These are phyloP conservation scores for Lactifluus hygrophoroides DNA, from an alignment of 768 basidiomycete genomes.

Conservation along the genomic window DNA sequence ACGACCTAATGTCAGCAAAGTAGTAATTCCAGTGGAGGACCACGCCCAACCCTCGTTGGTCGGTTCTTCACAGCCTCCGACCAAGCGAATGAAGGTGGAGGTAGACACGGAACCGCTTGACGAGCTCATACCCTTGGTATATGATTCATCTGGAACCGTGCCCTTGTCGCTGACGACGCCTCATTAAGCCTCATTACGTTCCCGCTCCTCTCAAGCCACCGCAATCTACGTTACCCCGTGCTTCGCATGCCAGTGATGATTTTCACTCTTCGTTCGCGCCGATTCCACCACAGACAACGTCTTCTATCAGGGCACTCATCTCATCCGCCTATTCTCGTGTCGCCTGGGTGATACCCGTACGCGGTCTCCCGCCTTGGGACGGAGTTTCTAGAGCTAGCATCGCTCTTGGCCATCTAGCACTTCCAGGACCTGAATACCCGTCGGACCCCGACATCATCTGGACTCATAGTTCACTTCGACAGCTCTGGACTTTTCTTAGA, in stretches of 20 bases:
- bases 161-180: background rate
- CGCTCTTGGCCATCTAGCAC: background rate
- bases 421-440: background rate
- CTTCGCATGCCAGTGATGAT: background rate
- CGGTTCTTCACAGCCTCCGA: background rate
- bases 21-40: background rate
- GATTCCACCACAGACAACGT: constrained; percentile 1
- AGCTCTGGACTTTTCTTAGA: constrained; percentile 11
- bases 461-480: constrained; percentile 9
- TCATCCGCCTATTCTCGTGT: constrained; percentile 10
- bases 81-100: constrained; percentile 4
- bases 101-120: constrained; percentile 10
- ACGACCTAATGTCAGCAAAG: background rate
- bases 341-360: constrained; percentile 14
- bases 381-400: background rate
- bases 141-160: constrained; percentile 1
- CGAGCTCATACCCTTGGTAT: constrained; percentile 14
- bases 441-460: background rate
- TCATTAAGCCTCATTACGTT: constrained; percentile 16
- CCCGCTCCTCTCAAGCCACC: background rate
- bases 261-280: background rate
- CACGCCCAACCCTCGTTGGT: background rate
- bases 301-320: background rate
- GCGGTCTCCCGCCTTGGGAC: constrained; percentile 9
- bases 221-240: background rate